Conservation (phyloP, 1,139 yeast genomes). For the Diutina sp. region DNA sequence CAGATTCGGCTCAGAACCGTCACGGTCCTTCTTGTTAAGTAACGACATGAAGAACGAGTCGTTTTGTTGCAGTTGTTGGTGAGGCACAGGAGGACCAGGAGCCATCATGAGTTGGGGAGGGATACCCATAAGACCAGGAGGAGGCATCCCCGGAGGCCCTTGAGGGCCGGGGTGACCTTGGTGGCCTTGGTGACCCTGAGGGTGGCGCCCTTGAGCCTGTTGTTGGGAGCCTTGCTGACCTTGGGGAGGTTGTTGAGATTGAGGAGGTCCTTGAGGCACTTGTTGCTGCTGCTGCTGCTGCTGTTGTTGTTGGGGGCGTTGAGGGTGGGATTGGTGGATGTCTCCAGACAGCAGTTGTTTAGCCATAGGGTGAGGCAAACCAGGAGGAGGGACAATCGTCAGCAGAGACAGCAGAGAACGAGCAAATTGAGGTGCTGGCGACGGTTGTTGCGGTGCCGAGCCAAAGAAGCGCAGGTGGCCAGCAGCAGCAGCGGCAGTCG, state of each 20-base stretch:
- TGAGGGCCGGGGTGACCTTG: background rate
- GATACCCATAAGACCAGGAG: background rate
- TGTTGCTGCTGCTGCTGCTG: background rate
- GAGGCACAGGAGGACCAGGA: background rate
- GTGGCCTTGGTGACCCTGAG: background rate
- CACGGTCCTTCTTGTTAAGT: constrained; percentile 19
- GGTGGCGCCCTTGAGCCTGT: background rate
- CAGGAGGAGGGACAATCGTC: background rate
- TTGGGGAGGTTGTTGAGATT: constrained; percentile 6
- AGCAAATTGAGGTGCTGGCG: background rate
- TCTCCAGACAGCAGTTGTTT: background rate
- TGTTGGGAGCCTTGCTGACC: background rate
- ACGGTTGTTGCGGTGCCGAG: background rate
- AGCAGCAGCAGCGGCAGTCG: background rate
- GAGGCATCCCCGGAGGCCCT: constrained; percentile 3
- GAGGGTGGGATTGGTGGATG: background rate
- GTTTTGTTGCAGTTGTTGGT: constrained; percentile 12
- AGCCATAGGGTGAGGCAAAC: background rate
- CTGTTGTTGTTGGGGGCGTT: background rate
- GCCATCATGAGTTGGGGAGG: constrained; percentile 2
- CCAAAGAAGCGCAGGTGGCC: constrained; percentile 1
- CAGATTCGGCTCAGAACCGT: background rate
- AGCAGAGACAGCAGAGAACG: background rate
- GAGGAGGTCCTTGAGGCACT: constrained; percentile 2
- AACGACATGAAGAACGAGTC: constrained; percentile 45